Evolutionary conservation across 2,329 filamentous ascomycete genomes (phyloP).

Genomic region (Fusarium algeriense): DNA sequence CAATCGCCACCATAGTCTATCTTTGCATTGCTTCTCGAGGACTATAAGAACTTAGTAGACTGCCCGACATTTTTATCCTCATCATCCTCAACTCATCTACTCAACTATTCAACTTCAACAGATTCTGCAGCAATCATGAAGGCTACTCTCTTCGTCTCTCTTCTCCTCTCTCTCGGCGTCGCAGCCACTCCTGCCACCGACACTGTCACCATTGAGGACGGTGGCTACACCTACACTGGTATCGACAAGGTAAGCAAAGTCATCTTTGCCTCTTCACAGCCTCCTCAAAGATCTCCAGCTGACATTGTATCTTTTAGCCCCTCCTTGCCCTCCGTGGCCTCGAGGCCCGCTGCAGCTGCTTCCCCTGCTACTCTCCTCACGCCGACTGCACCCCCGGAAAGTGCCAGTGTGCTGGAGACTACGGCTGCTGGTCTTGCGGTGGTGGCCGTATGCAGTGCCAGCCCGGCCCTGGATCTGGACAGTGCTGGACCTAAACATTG

Average conservation of each 20-base stretch:
- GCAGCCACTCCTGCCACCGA: conserved; percentile 7
- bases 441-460: conserved; percentile 24
- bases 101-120: background rate
- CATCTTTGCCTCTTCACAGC: rapidly evolving
- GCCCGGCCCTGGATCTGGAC: conserved; percentile 7
- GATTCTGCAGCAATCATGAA: conserved; percentile 10
- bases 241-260: conserved; percentile 11
- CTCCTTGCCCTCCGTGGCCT: conserved; percentile 19
- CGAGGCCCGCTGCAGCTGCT: conserved; percentile 12
- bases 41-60: background rate
- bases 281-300: background rate
- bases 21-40: rapidly evolving
- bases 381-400: conserved; percentile 3
- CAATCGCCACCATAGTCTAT: rapidly evolving
- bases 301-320: rapidly evolving
- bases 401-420: conserved; percentile 16
- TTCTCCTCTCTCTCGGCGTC: conserved; percentile 15
- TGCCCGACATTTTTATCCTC: background rate
- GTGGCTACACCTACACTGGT: conserved; percentile 7
- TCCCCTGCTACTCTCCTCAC: conserved; percentile 24
- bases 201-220: conserved; percentile 10
- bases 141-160: conserved; percentile 3
- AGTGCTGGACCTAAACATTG: conserved; percentile 6
- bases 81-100: background rate
- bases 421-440: conserved; percentile 18